A percentile compares a stretch with the other conserved stretches of the same genome.
Evolutionary conservation across 2,329 filamentous ascomycete genomes (phyloP).

Genomic region (Sporothrix dimorphospora): DNA sequence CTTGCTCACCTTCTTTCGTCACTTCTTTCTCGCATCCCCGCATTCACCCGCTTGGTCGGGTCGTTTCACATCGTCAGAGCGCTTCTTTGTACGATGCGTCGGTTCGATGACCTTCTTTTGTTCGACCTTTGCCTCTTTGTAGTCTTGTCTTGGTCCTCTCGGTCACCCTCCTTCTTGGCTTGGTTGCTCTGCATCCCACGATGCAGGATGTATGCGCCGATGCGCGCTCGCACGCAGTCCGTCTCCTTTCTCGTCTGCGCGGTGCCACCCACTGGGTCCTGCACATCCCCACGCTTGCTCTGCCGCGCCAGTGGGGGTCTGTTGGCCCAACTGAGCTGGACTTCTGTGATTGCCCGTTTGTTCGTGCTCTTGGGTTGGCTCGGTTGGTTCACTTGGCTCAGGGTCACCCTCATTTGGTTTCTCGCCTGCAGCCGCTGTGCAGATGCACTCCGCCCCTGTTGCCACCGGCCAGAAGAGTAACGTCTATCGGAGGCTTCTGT

Average conservation of each 20-base stretch:
- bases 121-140: not conserved
- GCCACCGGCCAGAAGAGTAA: not conserved
- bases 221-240: not conserved
- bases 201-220: not conserved
- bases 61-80: not conserved
- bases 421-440: constrained; percentile 20
- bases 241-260: not conserved
- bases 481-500: not conserved
- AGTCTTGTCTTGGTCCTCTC: not conserved
- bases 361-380: no score
- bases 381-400: not conserved
- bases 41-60: not conserved
- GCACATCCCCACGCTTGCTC: constrained; percentile 12
- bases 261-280: constrained; percentile 13
- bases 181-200: not conserved
- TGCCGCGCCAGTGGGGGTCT: constrained; percentile 9
- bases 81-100: not conserved
- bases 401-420: not conserved
- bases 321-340: not conserved
- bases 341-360: not conserved
- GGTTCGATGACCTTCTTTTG: not conserved
- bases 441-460: not conserved
- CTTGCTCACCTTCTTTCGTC: not conserved
- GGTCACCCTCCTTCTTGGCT: not conserved
- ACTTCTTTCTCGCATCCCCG: not conserved